Evolutionary conservation across 1,139 yeast genomes (phyloP).

Genomic region (Sugiyamaella castrensis): DNA sequence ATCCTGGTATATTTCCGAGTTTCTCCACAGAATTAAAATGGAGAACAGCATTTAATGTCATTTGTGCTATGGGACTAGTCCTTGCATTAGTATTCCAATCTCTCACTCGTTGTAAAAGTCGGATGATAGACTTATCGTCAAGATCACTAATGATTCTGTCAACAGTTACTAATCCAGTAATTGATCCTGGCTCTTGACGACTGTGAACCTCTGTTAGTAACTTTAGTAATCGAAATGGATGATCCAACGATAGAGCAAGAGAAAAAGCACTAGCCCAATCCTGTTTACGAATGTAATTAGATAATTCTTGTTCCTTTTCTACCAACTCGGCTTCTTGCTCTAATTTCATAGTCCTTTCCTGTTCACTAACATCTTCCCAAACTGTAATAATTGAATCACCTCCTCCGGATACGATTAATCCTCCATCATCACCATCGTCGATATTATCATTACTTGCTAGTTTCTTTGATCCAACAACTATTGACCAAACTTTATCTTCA

Average conservation of each 20-base stretch:
- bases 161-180: constrained; percentile 59
- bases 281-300: constrained; percentile 63
- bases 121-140: constrained; percentile 55
- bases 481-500: constrained; percentile 92
- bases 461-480: constrained; percentile 46
- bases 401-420: constrained; percentile 73
- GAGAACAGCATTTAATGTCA: constrained; percentile 62
- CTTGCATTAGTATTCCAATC: constrained; percentile 95
- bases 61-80: constrained; percentile 77
- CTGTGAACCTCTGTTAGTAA: constrained; percentile 29
- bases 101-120: constrained; percentile 68
- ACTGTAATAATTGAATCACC: constrained; percentile 89
- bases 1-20: constrained; percentile 62
- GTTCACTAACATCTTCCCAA: constrained; percentile 87
- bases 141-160: constrained; percentile 63
- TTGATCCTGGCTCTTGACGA: constrained; percentile 43
- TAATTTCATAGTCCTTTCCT: constrained; percentile 49
- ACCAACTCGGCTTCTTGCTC: constrained; percentile 50
- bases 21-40: constrained; percentile 49
- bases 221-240: constrained; percentile 48
- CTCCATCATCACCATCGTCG: constrained; percentile 39
- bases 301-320: constrained; percentile 83
- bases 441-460: neutral
- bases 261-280: constrained; percentile 90
- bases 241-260: constrained; percentile 83